phyloP scores from a whole-genome alignment of 768 basidiomycete genomes.

The Rhodotorula graminis region DNA sequence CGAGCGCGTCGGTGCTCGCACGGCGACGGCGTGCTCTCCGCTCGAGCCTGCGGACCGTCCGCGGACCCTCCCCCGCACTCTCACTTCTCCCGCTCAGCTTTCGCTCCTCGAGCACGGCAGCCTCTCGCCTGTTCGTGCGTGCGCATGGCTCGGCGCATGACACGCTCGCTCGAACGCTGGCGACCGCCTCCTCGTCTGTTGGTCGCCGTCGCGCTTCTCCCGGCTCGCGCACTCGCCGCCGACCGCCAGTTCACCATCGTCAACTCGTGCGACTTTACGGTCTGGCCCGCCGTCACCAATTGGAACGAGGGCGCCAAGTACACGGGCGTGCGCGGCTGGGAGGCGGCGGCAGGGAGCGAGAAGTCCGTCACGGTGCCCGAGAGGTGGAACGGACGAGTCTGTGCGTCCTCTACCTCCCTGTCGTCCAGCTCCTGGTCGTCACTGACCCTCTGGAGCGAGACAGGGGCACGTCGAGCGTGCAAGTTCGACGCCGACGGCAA shows the following conservation, averaged over 20 bases:
- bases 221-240: not conserved
- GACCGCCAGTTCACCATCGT: conserved; percentile 6
- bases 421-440: not conserved
- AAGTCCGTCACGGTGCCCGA: not conserved
- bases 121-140: too few relatives aligned
- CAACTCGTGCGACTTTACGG: not conserved
- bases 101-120: too few relatives aligned
- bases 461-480: conserved; percentile 13
- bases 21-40: too few relatives aligned
- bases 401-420: not conserved
- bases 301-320: not conserved
- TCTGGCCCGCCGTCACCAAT: not conserved
- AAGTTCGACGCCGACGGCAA: not conserved
- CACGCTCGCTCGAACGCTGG: not conserved
- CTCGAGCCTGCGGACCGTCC: too few relatives aligned
- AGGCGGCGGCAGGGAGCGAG: not conserved
- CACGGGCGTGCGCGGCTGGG: conserved; percentile 5
- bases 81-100: too few relatives aligned
- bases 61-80: too few relatives aligned
- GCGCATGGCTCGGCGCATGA: too few relatives aligned
- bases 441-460: not conserved
- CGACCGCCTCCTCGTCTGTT: not conserved
- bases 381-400: conserved; percentile 9
- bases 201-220: not conserved
- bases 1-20: too few relatives aligned